Conservation (phyloP, 2,329 filamentous ascomycete genomes). For the Hymenoscyphus linearis region DNA sequence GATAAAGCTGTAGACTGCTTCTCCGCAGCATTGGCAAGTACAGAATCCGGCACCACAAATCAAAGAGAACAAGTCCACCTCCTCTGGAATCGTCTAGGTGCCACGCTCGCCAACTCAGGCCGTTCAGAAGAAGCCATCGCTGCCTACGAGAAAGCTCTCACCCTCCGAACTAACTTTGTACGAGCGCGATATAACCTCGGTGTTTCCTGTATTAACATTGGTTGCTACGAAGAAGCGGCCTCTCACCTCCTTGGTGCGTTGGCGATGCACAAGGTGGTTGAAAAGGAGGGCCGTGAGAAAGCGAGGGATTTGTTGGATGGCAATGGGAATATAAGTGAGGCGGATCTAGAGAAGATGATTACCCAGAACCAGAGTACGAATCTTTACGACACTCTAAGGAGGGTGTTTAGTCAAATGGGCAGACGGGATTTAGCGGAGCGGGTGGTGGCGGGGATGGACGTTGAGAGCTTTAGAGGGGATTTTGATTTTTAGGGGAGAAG, state of each 20-base stretch:
- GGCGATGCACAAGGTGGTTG: conserved; percentile 91
- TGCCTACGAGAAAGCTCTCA: conserved; percentile 89
- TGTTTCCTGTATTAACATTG: conserved; percentile 95
- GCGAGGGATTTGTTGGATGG: conserved; percentile 74
- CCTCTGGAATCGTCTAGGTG: conserved; percentile 94
- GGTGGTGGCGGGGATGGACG: conserved; percentile 85
- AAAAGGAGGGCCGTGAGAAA: conserved; percentile 76
- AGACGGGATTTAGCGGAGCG: conserved; percentile 80
- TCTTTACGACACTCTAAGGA: conserved; percentile 84
- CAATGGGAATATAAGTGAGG: conserved; percentile 54
- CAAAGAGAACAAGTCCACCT: conserved; percentile 83
- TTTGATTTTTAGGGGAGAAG: conserved; percentile 66
- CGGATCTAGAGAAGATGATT: conserved; percentile 78
- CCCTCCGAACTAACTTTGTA: conserved; percentile 91
- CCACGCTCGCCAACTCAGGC: conserved; percentile 91
- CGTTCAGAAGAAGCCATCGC: conserved; percentile 94
- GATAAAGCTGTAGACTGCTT: conserved; percentile 99
- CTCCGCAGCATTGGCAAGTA: conserved; percentile 79
- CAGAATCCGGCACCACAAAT: conserved; percentile 79
- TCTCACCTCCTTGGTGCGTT: conserved; percentile 87
- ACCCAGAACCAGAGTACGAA: conserved; percentile 96
- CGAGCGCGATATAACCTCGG: conserved; percentile 95
- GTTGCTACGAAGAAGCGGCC: conserved; percentile 88
- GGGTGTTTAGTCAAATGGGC: conserved; percentile 97
- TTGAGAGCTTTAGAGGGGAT: conserved; percentile 80